Base-by-base conservation (phyloP, 257 asterid species). In the Solanum sejunctum region DNA sequence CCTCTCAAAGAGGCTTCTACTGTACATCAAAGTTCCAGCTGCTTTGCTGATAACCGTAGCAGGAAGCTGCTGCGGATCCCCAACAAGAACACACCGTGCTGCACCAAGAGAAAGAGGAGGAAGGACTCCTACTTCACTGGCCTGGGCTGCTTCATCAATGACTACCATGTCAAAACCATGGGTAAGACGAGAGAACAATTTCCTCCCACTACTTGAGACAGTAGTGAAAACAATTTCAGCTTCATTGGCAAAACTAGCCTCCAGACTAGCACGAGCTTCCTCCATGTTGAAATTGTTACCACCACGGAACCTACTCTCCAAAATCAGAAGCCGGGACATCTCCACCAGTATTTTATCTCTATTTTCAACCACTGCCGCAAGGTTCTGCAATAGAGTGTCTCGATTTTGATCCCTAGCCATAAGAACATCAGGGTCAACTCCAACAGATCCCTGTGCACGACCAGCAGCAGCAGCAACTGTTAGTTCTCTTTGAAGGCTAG, bases 151-250 rank as follows among this genome's bases (percentile, higher is more conserved):
- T 91, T 97, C 99, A 87, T 97, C 99, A 84, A 97, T 97, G 89
- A 97, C 99, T 85, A 97, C 99, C 99, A 97, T 97, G 91, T 97
- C 99, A 86, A 97, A 97, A 64, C 99, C 99, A 86, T 97, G 99
- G 60, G 98, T 91, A 60, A 97, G 93, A 49, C 99, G 96, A 85
- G 98, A 95, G 89, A 97, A 97, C 86, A 97, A 82, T 88, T 93
- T 97, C 39, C 99, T 97, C 61, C 99, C 99, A 89, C 99, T 97
- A 88, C 99, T 97, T 49, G 99, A 97, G 71, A 97, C 97, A 6
- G 99, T 97, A 36, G 99, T 97, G 84, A 97, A 97, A 79, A 97
- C 99, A 54, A 97, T 93, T 89, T 97, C 99, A 52, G 99, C 99
- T 86, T 97, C 99, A 80, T 97, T 97, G 72, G 99, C 99, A 86